Percentiles rank a stretch among this genome's conserved stretches.
These are phyloP conservation scores for Dothistroma pini DNA, from an alignment of 2,329 filamentous ascomycete species.

Conservation along the genomic window DNA sequence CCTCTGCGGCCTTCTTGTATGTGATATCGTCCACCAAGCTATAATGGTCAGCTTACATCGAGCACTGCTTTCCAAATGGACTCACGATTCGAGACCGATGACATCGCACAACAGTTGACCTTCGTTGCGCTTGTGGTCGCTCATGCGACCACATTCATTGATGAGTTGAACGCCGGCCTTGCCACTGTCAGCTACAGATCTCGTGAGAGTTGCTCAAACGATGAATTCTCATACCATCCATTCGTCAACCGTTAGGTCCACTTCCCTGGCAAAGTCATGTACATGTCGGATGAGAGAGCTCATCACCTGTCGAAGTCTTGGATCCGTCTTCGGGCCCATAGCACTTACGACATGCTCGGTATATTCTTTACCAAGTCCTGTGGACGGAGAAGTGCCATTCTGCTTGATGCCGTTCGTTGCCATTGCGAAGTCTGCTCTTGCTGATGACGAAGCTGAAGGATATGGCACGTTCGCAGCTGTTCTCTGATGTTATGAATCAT, in stretches of 20 bases:
- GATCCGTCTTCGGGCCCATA: slow-evolving; percentile 35
- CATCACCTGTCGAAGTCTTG: slow-evolving; percentile 41
- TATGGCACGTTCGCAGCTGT: not conserved
- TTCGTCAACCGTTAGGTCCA: slow-evolving; percentile 56
- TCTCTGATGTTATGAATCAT: not conserved
- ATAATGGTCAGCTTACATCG: not conserved
- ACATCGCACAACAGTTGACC: slow-evolving; percentile 59
- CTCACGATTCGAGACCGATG: slow-evolving; percentile 50
- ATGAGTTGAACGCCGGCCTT: slow-evolving; percentile 37
- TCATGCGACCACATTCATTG: slow-evolving; percentile 62
- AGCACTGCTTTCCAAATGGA: not conserved
- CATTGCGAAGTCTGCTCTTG: not conserved
- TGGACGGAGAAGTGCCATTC: slow-evolving; percentile 2
- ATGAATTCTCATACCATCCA: slow-evolving; percentile 43
- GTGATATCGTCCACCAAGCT: slow-evolving; percentile 72
- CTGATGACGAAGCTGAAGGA: not conserved
- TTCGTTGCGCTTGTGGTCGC: slow-evolving; percentile 59
- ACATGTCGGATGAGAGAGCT: slow-evolving; percentile 52
- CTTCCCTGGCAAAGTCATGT: slow-evolving; percentile 58
- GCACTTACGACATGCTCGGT: slow-evolving; percentile 37
- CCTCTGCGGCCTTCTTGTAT: slow-evolving; percentile 58
- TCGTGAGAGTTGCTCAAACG: not conserved
- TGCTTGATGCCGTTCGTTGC: slow-evolving; percentile 1
- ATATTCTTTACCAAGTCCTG: slow-evolving; percentile 17
- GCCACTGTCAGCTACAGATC: not conserved